phyloP scores from a whole-genome alignment of 257 asterid genomes.

The Verbascum thapsus region DNA sequence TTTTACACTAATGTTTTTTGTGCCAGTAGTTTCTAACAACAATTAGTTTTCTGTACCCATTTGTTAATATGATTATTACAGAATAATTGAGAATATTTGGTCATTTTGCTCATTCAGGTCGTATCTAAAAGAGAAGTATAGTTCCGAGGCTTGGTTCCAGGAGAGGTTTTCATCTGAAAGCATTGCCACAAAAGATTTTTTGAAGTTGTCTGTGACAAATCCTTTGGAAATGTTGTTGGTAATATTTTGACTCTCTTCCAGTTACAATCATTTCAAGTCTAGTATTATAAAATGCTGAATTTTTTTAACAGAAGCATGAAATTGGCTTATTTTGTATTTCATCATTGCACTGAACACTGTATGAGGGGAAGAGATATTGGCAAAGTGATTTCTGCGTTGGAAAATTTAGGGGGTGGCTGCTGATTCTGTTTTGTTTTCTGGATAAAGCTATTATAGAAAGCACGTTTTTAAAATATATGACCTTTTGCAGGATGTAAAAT shows the following conservation, averaged over 20 bases:
- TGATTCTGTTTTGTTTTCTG: slow-evolving; percentile 14
- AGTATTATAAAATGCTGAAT: slow-evolving; percentile 7
- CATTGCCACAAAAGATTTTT: slow-evolving; percentile 63
- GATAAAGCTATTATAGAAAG: slow-evolving; percentile 14
- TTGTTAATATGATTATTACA: not conserved
- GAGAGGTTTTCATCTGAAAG: slow-evolving; percentile 43
- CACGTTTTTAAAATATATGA: slow-evolving; percentile 26
- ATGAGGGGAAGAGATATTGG: slow-evolving; percentile 1
- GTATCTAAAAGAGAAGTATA: slow-evolving; percentile 56
- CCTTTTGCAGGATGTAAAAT: slow-evolving; percentile 62
- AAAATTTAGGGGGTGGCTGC: slow-evolving; percentile 13
- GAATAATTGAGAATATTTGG: not conserved
- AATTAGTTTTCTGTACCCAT: not conserved
- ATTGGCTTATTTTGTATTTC: not conserved
- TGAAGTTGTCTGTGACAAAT: slow-evolving; percentile 56
- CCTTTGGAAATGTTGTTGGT: slow-evolving; percentile 70
- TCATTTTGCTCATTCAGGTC: slow-evolving; percentile 49
- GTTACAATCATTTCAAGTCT: slow-evolving; percentile 2
- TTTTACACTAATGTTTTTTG: not conserved
- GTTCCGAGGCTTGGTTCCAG: slow-evolving; percentile 56
- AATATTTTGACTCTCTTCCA: slow-evolving; percentile 31
- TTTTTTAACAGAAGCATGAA: not conserved
- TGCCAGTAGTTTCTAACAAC: slow-evolving; percentile 1
- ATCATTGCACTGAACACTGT: not conserved
- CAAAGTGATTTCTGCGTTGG: slow-evolving; percentile 21